Evolutionary conservation across 164 flowering plant species (phyloP).

Genomic region (Echeveria elegans): DNA sequence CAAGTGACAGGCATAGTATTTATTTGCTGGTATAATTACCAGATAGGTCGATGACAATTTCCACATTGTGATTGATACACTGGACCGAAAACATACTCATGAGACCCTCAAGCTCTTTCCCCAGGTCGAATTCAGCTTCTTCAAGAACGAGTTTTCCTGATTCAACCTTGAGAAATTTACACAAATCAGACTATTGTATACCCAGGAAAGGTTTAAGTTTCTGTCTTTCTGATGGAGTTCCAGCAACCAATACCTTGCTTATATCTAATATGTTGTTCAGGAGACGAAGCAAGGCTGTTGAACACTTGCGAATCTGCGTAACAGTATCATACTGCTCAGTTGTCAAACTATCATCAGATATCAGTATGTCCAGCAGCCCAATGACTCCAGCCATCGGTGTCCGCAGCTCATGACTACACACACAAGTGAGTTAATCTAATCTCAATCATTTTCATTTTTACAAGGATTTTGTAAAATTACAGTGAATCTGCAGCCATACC

Average conservation of each 20-base stretch:
- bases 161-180: conserved; percentile 51
- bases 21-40: conserved; percentile 29
- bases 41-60: conserved; percentile 74
- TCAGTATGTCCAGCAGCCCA: conserved; percentile 91
- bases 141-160: conserved; percentile 91
- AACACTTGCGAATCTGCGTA: conserved; percentile 87
- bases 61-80: conserved; percentile 83
- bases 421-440: background rate
- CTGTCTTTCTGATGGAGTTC: background rate
- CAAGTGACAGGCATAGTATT: background rate
- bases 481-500: conserved; percentile 24
- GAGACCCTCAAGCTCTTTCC: conserved; percentile 90
- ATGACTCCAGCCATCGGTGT: conserved; percentile 99
- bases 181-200: conserved; percentile 1
- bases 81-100: conserved; percentile 95
- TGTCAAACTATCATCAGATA: conserved; percentile 69
- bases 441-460: background rate
- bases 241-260: conserved; percentile 57
- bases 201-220: background rate
- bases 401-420: conserved; percentile 82
- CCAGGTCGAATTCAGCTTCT: conserved; percentile 88
- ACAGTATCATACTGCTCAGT: conserved; percentile 80
- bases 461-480: background rate
- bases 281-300: conserved; percentile 84
- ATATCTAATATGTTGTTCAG: conserved; percentile 94